These are phyloP conservation scores for Termitomyces eurrhizus DNA, from an alignment of 768 basidiomycete species.

Conservation along the genomic window DNA sequence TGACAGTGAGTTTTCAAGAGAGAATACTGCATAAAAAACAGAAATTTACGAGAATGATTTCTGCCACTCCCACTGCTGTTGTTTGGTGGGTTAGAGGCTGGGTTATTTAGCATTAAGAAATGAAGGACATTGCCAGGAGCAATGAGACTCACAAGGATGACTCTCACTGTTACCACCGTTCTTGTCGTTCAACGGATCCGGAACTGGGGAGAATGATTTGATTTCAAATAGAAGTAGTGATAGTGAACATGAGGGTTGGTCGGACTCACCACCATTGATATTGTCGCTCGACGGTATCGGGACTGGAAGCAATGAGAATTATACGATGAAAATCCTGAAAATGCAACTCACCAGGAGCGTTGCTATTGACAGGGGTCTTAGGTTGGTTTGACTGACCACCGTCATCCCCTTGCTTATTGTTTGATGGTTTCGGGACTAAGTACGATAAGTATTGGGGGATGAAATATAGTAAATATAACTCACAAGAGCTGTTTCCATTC, in stretches of 20 bases:
- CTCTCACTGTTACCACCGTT: not conserved
- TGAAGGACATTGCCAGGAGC: too few species aligned
- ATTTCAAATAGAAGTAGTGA: not conserved
- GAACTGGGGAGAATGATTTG: not conserved
- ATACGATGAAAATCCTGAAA: not conserved
- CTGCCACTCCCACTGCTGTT: not conserved
- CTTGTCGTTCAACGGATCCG: not conserved
- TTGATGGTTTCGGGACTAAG: not conserved
- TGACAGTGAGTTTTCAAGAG: not conserved
- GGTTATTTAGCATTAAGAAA: not conserved
- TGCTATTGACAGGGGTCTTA: not conserved
- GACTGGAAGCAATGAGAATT: not conserved
- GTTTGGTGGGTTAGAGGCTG: not conserved
- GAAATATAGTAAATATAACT: not conserved
- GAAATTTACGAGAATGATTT: not conserved
- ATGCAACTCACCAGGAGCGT: not conserved
- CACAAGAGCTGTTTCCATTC: not conserved
- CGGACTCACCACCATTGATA: not conserved
- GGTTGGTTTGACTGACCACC: not conserved
- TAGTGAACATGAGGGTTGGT: not conserved
- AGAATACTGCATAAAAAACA: not conserved
- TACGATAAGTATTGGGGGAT: not conserved
- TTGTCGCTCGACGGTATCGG: not conserved
- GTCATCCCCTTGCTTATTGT: not conserved
- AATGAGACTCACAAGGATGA: not conserved